Percentiles rank a stretch among this genome's conserved stretches.
phyloP scores from a whole-genome alignment of 352 stramenopile genomes.

The Pythium rhizo-oryzae region DNA sequence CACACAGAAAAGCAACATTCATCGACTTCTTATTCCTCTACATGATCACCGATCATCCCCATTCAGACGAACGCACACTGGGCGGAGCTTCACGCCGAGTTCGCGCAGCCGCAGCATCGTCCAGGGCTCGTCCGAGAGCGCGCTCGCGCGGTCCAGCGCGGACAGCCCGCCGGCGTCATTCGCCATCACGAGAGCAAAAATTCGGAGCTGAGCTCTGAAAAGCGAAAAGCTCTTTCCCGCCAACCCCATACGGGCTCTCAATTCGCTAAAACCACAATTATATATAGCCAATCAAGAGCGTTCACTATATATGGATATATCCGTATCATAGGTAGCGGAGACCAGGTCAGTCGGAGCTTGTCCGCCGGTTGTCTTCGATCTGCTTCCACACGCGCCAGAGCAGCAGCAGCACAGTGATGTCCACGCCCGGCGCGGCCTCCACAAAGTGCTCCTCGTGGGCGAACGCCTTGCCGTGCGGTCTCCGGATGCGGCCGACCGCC shows the following conservation, averaged over 20 bases:
- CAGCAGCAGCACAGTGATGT: constrained; percentile 7
- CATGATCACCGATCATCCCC: background rate
- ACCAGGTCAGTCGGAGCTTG: too few relatives aligned
- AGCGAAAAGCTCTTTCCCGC: background rate
- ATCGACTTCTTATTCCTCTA: background rate
- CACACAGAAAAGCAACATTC: too few relatives aligned
- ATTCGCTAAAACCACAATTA: background rate
- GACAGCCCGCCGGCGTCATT: constrained; percentile 1
- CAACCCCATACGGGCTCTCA: background rate
- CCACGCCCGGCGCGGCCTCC: constrained; percentile 7
- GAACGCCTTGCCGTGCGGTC: background rate
- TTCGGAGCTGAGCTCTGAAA: background rate
- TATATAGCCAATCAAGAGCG: background rate
- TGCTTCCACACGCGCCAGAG: constrained; percentile 4
- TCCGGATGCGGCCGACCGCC: constrained; percentile 8
- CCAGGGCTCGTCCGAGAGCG: constrained; percentile 30
- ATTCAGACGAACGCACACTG: constrained; percentile 47
- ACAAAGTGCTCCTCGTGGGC: background rate
- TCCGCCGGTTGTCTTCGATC: background rate
- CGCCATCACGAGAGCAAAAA: constrained; percentile 4
- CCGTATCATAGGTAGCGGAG: too few relatives aligned
- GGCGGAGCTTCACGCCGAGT: constrained; percentile 54
- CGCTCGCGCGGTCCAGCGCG: background rate
- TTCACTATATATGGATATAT: background rate
- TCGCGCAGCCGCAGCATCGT: constrained; percentile 44